Conservation (phyloP, 2,329 filamentous ascomycete species). For the Bipolaris oryzae region DNA sequence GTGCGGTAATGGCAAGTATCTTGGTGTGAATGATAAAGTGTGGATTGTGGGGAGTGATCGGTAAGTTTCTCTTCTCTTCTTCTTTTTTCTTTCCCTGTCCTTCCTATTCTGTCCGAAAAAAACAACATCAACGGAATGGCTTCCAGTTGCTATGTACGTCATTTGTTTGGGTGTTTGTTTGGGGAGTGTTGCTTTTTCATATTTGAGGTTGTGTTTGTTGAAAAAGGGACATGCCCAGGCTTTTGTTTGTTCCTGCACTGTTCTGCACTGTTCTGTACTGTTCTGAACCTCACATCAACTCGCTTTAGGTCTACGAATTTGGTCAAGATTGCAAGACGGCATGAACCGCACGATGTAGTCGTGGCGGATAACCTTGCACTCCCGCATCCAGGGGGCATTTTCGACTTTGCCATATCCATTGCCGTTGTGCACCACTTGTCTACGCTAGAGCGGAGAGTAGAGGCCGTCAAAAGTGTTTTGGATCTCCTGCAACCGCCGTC, state of each 20-base stretch:
- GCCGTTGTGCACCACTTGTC: constrained; percentile 94
- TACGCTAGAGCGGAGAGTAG: constrained; percentile 72
- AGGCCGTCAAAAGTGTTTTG: constrained; percentile 74
- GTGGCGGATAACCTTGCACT: constrained; percentile 85
- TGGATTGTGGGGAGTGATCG: constrained; percentile 87
- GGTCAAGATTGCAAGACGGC: constrained; percentile 59
- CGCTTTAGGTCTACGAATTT: constrained; percentile 62
- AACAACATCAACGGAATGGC: background rate
- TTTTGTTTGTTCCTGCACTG: background rate
- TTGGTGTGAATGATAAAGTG: constrained; percentile 70
- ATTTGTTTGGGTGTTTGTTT: background rate
- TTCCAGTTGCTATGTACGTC: background rate
- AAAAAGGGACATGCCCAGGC: background rate
- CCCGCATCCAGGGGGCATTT: constrained; percentile 70
- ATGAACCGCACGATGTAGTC: constrained; percentile 68
- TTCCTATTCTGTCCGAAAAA: background rate
- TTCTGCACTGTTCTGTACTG: background rate
- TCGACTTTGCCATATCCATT: constrained; percentile 92
- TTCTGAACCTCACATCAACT: background rate
- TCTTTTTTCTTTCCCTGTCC: background rate
- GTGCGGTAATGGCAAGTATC: constrained; percentile 96
- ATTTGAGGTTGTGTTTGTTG: background rate
- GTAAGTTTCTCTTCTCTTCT: constrained; percentile 55
- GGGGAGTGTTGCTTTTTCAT: background rate
- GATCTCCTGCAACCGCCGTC: constrained; percentile 60